Conservation (phyloP, 1,284 basidiomycete genomes). For the Leccinum subrobustum region DNA sequence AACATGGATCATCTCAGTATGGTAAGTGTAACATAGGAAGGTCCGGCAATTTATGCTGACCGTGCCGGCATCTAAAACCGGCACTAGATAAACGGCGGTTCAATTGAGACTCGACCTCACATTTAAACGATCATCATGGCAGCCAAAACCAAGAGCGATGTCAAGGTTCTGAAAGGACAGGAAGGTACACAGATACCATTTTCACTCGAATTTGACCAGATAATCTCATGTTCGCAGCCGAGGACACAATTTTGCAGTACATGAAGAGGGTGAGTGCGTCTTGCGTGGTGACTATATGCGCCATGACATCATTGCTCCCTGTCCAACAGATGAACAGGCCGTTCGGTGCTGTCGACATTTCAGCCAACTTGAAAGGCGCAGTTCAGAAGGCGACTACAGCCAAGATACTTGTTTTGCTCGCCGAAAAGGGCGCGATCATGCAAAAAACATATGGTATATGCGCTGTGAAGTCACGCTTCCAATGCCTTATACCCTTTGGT, state of each 20-base stretch:
- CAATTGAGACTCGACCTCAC: background rate
- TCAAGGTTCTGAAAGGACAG: constrained; percentile 65
- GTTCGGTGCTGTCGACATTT: constrained; percentile 81
- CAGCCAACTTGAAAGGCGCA: constrained; percentile 83
- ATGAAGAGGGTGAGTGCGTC: constrained; percentile 53
- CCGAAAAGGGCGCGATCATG: constrained; percentile 72
- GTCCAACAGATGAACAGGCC: constrained; percentile 66
- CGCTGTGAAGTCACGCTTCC: background rate
- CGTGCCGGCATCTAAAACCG: background rate
- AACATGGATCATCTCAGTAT: constrained; percentile 7
- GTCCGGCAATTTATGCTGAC: constrained; percentile 5
- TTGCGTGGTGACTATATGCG: constrained; percentile 1
- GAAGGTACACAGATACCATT: constrained; percentile 45
- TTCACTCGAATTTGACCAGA: background rate
- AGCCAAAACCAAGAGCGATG: constrained; percentile 48
- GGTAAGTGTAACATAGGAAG: background rate
- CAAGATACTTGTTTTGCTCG: constrained; percentile 75
- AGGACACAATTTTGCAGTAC: constrained; percentile 72
- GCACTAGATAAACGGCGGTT: background rate
- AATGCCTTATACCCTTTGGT: background rate
- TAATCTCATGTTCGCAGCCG: constrained; percentile 43
- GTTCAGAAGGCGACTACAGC: constrained; percentile 80
- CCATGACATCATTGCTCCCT: background rate
- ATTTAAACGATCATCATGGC: constrained; percentile 36
- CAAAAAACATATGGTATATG: constrained; percentile 75